These are phyloP conservation scores for Oropetium thomaeum DNA, from an alignment of 176 grass and related monocot species.

Conservation along the genomic window DNA sequence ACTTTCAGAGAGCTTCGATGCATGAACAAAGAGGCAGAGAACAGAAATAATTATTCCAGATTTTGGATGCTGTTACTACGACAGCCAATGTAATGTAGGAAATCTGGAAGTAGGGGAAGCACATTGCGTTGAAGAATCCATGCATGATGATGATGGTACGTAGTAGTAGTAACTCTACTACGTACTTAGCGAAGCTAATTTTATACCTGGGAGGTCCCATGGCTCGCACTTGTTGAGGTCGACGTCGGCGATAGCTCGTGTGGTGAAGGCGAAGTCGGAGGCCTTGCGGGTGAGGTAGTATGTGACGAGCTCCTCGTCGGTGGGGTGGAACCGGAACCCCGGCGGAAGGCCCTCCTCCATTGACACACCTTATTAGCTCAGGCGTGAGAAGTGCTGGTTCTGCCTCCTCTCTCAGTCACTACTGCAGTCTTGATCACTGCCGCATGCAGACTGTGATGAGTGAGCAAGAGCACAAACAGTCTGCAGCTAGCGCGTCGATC, in stretches of 20 bases:
- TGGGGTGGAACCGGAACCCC: constrained; percentile 57
- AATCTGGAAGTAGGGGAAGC: neutral
- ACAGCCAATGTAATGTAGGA: too few species aligned
- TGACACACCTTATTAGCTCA: neutral
- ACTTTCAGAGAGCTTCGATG: neutral
- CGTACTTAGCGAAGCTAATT: too few species aligned
- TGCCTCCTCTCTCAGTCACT: too few species aligned
- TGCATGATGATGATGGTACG: too few species aligned
- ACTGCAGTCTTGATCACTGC: neutral
- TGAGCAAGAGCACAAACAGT: constrained; percentile 17
- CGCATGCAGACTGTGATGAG: constrained; percentile 27
- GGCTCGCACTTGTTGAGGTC: constrained; percentile 88
- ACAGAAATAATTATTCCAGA: neutral
- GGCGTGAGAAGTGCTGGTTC: neutral
- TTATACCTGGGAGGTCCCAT: constrained; percentile 75
- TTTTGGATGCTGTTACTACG: neutral
- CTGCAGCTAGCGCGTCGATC: neutral
- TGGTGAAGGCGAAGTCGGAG: constrained; percentile 49
- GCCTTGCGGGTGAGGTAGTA: constrained; percentile 57
- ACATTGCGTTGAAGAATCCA: neutral
- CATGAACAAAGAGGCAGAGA: neutral
- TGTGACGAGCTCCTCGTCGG: constrained; percentile 53
- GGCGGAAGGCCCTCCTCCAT: constrained; percentile 54
- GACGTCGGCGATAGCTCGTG: constrained; percentile 58
- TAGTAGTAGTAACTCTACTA: neutral